Base-by-base conservation (phyloP, 2,329 filamentous ascomycete species). In the Penicillium expansum region DNA sequence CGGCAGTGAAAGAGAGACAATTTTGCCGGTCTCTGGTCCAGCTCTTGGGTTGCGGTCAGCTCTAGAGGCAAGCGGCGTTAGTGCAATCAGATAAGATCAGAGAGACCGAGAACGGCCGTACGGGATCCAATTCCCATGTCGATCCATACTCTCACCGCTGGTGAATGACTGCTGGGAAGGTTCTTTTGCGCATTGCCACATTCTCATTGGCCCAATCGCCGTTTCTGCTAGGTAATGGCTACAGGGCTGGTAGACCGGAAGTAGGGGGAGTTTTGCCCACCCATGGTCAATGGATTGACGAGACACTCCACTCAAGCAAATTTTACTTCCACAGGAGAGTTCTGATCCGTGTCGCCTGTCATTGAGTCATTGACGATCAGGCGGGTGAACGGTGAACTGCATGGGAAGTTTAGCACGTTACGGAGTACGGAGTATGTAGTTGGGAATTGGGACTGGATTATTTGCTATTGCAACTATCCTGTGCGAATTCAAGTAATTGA, bases 41-140 rank as follows among this genome's bases (percentile, higher is more conserved):
- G 48, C 57, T 49, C 41, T 52, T 62, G 60, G 58, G 55, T 59
- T 55, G 20, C 5, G 33, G 22, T 57, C 53, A 55, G 41, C 44
- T 61, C 44, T 29, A 38, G 59, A 44, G 16, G 27, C 18, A 24
- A 48, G 50, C 24, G 41, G 45, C 38, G 16, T 56, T 66, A 62
- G 64, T 58, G 58, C 63, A 55, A 67, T 67, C 64, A 60, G 64
- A 67, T 67, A 67, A 67, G 64, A 67, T 67, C 61, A 58, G 16
- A 44, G 16, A 33, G 32, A 49, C 47, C 43, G 61, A 64, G 52
- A 58, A 52, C 57, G 57, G 58, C 47, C 13, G 39, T 53, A 42
- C 51, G 52, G 48, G 47, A 42, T 32, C 16, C 35, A 8, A 41
- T 44, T 56, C 41, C 48, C 52, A 45, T 32, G 61, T 57, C 58